A percentile compares a stretch with the other conserved stretches of the same genome.
These are phyloP conservation scores for Ustilago loliicola DNA, from an alignment of 1,284 basidiomycete genomes.

Conservation along the genomic window DNA sequence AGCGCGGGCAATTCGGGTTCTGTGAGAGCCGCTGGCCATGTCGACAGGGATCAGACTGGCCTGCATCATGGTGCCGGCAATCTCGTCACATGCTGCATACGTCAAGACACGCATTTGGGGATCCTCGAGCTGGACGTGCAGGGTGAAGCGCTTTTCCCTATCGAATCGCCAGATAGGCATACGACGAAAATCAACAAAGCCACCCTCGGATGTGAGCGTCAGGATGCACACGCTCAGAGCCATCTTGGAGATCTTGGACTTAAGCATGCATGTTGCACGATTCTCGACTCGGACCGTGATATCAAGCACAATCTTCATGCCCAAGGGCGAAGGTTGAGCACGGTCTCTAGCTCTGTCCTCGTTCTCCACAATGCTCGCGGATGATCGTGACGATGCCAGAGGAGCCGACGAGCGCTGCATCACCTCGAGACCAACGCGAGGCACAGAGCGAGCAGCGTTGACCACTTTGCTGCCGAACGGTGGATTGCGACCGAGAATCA, in stretches of 20 bases:
- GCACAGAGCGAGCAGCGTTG: conserved; percentile 42
- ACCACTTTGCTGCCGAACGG: conserved; percentile 57
- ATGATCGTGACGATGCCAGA: neutral
- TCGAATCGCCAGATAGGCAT: conserved; percentile 50
- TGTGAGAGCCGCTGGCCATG: conserved; percentile 35
- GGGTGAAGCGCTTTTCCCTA: conserved; percentile 44
- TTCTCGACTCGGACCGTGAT: conserved; percentile 38
- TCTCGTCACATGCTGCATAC: conserved; percentile 49
- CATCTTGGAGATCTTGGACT: conserved; percentile 46
- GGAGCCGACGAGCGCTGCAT: conserved; percentile 33
- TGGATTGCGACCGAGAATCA: conserved; percentile 57
- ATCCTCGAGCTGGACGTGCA: conserved; percentile 60
- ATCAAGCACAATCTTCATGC: conserved; percentile 30
- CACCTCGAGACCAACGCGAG: conserved; percentile 45
- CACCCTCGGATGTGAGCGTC: conserved; percentile 35
- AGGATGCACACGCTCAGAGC: conserved; percentile 40
- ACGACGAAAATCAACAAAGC: conserved; percentile 53
- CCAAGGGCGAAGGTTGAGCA: neutral
- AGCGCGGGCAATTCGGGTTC: conserved; percentile 24
- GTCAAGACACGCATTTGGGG: conserved; percentile 61
- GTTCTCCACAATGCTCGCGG: neutral
- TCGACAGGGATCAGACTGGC: conserved; percentile 43
- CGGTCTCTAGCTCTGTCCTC: neutral
- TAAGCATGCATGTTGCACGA: conserved; percentile 42
- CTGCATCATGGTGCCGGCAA: conserved; percentile 42